These are phyloP conservation scores for Lecanoromycetidae sp. DNA, from an alignment of 2,329 filamentous ascomycete species.

Conservation along the genomic window DNA sequence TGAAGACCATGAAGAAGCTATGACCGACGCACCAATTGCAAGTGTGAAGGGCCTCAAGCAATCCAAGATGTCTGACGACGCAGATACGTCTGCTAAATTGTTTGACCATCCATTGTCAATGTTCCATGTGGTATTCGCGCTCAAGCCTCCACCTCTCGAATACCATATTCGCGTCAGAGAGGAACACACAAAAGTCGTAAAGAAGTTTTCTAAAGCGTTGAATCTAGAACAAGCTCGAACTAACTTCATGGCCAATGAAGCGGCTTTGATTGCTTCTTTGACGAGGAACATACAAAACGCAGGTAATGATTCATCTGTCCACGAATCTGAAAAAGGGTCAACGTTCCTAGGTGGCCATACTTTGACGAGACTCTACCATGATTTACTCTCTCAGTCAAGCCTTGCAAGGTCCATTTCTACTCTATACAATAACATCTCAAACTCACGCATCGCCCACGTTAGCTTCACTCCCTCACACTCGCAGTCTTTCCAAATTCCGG, in stretches of 20 bases:
- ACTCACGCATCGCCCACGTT: constrained; percentile 74
- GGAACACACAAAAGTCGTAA: constrained; percentile 79
- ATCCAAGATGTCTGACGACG: background rate
- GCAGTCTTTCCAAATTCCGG: constrained; percentile 52
- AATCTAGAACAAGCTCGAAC: constrained; percentile 85
- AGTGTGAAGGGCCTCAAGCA: background rate
- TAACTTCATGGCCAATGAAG: constrained; percentile 64
- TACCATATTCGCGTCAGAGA: constrained; percentile 60
- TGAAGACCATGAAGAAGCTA: constrained; percentile 19
- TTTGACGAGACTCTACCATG: constrained; percentile 12
- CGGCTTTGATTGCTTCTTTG: constrained; percentile 8
- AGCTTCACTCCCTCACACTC: constrained; percentile 55
- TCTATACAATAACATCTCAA: constrained; percentile 67
- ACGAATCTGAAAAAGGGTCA: background rate
- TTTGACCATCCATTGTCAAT: constrained; percentile 63
- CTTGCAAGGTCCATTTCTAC: constrained; percentile 73
- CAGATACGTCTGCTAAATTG: background rate
- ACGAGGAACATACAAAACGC: constrained; percentile 1
- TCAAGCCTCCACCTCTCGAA: constrained; percentile 68
- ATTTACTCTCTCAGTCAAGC: constrained; percentile 47
- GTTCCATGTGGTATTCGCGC: constrained; percentile 93
- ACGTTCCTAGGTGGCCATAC: background rate
- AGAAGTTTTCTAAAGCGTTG: constrained; percentile 82
- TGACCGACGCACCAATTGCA: background rate
- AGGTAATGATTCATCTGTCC: background rate